Base-by-base conservation (phyloP, 2,329 filamentous ascomycete genomes). In the Beauveria caledonica region DNA sequence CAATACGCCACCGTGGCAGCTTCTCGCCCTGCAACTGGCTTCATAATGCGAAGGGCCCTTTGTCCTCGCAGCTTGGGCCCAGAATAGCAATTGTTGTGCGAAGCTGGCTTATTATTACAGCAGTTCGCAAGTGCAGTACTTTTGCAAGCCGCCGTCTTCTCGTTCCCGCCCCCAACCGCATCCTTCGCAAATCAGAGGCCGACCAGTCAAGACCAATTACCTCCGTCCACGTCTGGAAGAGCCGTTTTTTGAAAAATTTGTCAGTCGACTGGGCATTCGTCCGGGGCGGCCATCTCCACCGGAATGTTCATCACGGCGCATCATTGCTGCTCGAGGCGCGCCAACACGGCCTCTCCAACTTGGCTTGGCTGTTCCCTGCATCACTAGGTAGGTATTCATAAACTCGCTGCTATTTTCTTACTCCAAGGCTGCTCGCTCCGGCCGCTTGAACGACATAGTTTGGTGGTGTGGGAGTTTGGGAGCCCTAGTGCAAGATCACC, bases 401-500 rank as follows among this genome's bases (percentile, higher is more conserved):
- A 33, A 19, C 13, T 33, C 17, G 44, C 29, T 49, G 44, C 44
- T 21, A 29, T 27, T 40, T 36, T 15, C 11, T 39, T 29, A 40
- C 40, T 58, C 10, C 44, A 49, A 48, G 17, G 54, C 54, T 58
- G 45, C 25, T 27, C 45, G 56, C 45, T 40, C 55, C 39, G 46
- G 46, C 46, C 23, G 55, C 45, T 36, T 50, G 29, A 50, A 42
- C 33, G 45, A 48, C 29, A 50, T 49, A n/a, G 48, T 15, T 25
- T 52, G 39, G 10, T 49, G 21, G 23, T 52, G 39, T 58, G 39
- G 56, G 17, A 45, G 23, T 52, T 27, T 58, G 39, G 56, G 17
- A 45, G 25, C 19, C 21, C 60, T 62, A 62, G 60, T 59, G 60
- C 60, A 60, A 62, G 60, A 56, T 60, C 56, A 23, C 49, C 45